phyloP scores from a whole-genome alignment of 2,329 filamentous ascomycete genomes.

The Nemania sp. region DNA sequence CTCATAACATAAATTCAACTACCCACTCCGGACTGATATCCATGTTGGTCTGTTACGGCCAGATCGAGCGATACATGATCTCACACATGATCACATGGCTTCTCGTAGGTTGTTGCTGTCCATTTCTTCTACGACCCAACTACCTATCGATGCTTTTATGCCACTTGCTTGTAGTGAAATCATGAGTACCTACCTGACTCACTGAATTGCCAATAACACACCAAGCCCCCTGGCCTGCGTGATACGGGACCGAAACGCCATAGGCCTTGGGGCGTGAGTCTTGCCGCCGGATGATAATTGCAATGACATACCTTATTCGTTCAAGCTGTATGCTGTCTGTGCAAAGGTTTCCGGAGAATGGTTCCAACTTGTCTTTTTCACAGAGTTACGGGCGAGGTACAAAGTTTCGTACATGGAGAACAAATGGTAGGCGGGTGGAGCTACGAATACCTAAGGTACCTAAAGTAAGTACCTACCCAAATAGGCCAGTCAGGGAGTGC shows the following conservation, averaged over 20 bases:
- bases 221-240: not conserved
- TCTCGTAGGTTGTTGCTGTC: not conserved
- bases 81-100: constrained; percentile 7
- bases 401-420: not conserved
- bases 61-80: constrained; percentile 1
- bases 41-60: not conserved
- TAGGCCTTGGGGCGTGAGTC: constrained; percentile 10
- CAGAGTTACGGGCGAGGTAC: no score
- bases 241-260: constrained; percentile 2
- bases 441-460: no score
- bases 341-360: constrained; percentile 14
- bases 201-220: constrained; percentile 6
- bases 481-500: constrained; percentile 18
- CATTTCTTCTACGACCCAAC: not conserved
- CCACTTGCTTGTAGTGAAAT: not conserved
- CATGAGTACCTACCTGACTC: not conserved
- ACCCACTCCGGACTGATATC: not conserved
- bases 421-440: constrained; percentile 23
- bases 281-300: constrained; percentile 17
- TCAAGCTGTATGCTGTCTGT: constrained; percentile 15
- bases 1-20: constrained; percentile 9
- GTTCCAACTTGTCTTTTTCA: no score
- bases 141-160: not conserved
- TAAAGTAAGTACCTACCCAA: no score
- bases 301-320: constrained; percentile 22